These are phyloP conservation scores for Prunus davidiana DNA, from an alignment of 306 rosid genomes.

Conservation along the genomic window DNA sequence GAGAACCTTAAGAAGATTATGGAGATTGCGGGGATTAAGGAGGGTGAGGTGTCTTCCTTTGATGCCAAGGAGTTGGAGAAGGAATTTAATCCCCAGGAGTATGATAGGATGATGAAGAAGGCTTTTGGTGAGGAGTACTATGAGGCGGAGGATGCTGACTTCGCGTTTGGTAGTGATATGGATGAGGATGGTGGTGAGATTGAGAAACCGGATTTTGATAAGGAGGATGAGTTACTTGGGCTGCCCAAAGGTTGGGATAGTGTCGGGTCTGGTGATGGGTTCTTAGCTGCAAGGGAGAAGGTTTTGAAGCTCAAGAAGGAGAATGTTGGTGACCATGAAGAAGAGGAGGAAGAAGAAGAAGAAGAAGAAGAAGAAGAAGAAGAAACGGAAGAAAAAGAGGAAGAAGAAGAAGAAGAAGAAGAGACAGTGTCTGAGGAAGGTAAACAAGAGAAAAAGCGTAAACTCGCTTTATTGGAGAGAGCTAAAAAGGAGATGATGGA, in stretches of 20 bases:
- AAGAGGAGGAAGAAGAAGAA: conserved; percentile 14
- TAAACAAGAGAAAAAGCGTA: conserved; percentile 65
- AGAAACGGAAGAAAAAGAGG: conserved; percentile 24
- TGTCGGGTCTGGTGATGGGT: conserved; percentile 51
- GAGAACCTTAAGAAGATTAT: conserved; percentile 66
- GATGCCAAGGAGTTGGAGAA: conserved; percentile 60
- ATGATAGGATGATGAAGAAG: conserved; percentile 76
- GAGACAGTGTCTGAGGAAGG: conserved; percentile 39
- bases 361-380: conserved; percentile 7
- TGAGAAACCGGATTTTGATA: conserved; percentile 80
- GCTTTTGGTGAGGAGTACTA: conserved; percentile 75
- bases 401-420: conserved; percentile 24
- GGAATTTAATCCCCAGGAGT: conserved; percentile 83
- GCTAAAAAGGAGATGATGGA: conserved; percentile 86
- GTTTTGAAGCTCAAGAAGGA: conserved; percentile 45
- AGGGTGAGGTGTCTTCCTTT: conserved; percentile 47
- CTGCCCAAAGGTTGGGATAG: conserved; percentile 71
- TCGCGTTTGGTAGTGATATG: conserved; percentile 39
- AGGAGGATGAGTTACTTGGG: conserved; percentile 85
- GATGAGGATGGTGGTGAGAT: conserved; percentile 48
- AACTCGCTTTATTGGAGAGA: conserved; percentile 71
- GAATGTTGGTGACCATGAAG: conserved; percentile 27
- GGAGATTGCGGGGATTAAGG: conserved; percentile 68
- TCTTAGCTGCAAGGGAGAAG: conserved; percentile 66
- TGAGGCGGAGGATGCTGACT: conserved; percentile 55